A percentile compares a stretch with the other conserved stretches of the same genome.
Conservation (phyloP, 1,284 basidiomycete genomes). For the Gomphus bonarii region DNA sequence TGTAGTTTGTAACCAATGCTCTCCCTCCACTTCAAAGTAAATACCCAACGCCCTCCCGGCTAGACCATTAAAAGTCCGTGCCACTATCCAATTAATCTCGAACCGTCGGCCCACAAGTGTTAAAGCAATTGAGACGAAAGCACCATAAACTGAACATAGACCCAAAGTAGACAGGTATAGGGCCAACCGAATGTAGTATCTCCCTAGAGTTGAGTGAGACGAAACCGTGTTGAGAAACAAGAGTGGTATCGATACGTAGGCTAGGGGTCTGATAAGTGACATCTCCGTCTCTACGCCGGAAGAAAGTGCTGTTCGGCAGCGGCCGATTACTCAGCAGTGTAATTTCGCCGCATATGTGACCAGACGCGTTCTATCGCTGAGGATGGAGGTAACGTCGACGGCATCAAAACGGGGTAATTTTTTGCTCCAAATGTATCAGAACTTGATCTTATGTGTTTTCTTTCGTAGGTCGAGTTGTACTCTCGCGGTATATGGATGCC, state of each 20-base stretch:
- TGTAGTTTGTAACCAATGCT: conserved; percentile 59
- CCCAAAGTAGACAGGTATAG: conserved; percentile 71
- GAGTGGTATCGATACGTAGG: conserved; percentile 61
- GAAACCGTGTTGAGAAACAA: conserved; percentile 51
- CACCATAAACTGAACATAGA: conserved; percentile 67
- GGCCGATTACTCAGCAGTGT: conserved; percentile 18
- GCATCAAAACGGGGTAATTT: not conserved
- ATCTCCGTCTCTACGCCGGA: conserved; percentile 18
- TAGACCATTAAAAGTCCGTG: conserved; percentile 73
- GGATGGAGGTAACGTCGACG: not conserved
- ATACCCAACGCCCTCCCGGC: conserved; percentile 62
- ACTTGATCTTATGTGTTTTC: not conserved
- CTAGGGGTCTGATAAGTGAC: conserved; percentile 50
- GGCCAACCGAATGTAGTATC: conserved; percentile 66
- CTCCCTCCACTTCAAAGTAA: conserved; percentile 74
- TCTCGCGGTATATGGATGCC: conserved; percentile 11
- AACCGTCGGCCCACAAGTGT: conserved; percentile 62
- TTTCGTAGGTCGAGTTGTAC: not conserved
- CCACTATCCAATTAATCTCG: conserved; percentile 83
- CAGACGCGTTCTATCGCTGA: not conserved
- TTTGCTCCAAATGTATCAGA: not conserved
- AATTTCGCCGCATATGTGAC: not conserved
- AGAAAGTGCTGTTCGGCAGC: conserved; percentile 5
- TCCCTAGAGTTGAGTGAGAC: conserved; percentile 39
- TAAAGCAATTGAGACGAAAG: conserved; percentile 64